Base-by-base conservation (phyloP, 345 rosid genomes). In the Rhodomyrtus tomentosa region DNA sequence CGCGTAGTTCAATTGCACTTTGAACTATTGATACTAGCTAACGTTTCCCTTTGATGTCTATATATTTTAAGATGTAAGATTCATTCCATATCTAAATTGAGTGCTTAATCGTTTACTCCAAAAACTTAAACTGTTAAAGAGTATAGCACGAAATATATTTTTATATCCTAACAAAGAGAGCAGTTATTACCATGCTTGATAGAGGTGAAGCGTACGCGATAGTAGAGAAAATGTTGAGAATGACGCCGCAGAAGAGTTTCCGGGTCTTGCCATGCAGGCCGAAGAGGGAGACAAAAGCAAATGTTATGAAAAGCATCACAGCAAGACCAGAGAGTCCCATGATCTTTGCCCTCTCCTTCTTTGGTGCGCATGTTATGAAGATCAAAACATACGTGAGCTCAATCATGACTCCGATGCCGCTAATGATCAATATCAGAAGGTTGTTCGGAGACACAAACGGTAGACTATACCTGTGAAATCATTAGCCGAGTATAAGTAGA, bases 201-300 rank as follows among this genome's bases (percentile, higher is more conserved):
- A 90, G 87, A 22, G 90, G 92, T 3, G 91, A 86, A 76, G 84
- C 91, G 82, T 90, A 90, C 91, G 87, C 87, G 74, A 90, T 81
- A 83, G 84, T 86, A 27, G 89, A 86, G 82, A 86, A 87, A 40
- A 90, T 72, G 81, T 89, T 52, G 20, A 87, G 87, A 55, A 87
- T 87, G 36, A 86, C 27, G 50, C 92, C 91, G 32, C 92, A 87
- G 29, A 90, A 89, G 84, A 85, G 83, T 86, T 87, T 89, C 84
- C 91, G 87, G 49, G 84, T 5, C 48, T 82, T 80, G 84, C 87
- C 89, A 10, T 83, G 87, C 16, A 89, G 83, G 42, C 85, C 88
- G 52, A 85, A 59, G 55, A 87, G 14, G 16, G 92, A 90, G 5
- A 90, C 88, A 1, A 86, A 32, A 54, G 86, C 89, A 79, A 89